phyloP scores from a whole-genome alignment of 164 flowering plant genomes.

The Sedum album region DNA sequence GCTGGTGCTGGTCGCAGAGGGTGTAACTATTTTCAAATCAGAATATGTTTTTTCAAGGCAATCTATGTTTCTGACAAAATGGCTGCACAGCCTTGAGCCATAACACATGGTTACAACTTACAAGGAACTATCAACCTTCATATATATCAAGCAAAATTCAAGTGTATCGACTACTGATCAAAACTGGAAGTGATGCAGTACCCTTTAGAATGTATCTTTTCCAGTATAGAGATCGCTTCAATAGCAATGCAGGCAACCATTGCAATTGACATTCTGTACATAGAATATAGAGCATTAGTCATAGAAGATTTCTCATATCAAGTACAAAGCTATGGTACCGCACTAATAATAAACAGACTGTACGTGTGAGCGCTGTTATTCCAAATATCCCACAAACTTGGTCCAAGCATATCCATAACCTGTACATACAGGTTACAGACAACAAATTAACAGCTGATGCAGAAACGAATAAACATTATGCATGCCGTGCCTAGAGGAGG shows the following conservation, averaged over 20 bases:
- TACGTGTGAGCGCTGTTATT: slow-evolving; percentile 66
- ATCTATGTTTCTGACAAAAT: background rate
- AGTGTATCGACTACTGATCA: background rate
- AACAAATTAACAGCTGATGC: background rate
- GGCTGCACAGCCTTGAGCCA: too few relatives aligned
- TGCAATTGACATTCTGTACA: slow-evolving; percentile 27
- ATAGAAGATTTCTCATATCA: background rate
- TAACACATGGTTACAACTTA: too few relatives aligned
- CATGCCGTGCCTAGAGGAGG: background rate
- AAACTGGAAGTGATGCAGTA: slow-evolving; percentile 12
- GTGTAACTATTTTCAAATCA: background rate
- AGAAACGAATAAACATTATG: background rate
- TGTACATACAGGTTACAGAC: slow-evolving; percentile 16
- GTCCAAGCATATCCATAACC: slow-evolving; percentile 99
- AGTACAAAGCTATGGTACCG: background rate
- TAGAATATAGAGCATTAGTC: background rate
- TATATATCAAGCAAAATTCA: too few relatives aligned
- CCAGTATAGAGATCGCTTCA: slow-evolving; percentile 80
- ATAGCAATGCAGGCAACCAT: slow-evolving; percentile 52
- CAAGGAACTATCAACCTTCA: too few relatives aligned
- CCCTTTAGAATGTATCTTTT: slow-evolving; percentile 84
- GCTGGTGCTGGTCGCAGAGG: background rate
- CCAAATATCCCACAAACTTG: slow-evolving; percentile 97
- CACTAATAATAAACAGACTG: slow-evolving; percentile 14
- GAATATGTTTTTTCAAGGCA: background rate